Base-by-base conservation (phyloP, 805 yeast species). In the Cyberlindnera xylosilytica region DNA sequence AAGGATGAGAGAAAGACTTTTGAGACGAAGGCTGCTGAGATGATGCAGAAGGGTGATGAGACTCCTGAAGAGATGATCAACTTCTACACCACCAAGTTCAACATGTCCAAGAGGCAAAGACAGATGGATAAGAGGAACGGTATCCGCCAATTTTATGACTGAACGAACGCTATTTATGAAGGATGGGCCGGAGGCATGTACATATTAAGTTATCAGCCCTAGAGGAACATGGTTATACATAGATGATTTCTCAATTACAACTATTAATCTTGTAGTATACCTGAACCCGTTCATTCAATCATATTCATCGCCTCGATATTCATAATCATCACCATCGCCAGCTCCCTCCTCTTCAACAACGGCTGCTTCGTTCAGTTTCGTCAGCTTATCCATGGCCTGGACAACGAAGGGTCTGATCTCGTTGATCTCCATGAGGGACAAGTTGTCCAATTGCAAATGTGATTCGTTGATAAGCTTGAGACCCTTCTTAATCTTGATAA, bases 351-450 rank as follows among this genome's bases (percentile, higher is more conserved):
- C 50, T 10, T 41, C 51, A 1, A 36, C 47, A 6, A 37, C 44
- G 6, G 39, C 56, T 4, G 64, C 59, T 20, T 70, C 76, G 31
- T 73, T 73, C 26, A 88, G 58, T 40, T 71, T 69, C 36, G 87
- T 71, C 46, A 93, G 64, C 51, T 82, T 83, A 45, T 81, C 81
- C 98, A 93, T 91, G 1, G 87, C 83, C 12, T 69, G 67, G n/a
- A 79, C 68, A 26, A 89, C 79, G 56, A 88, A 85, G 2, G 97
- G 95, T 49, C 97, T 67, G 39, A 90, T 66, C 59, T 88, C 97
- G 60, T 89, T 90, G 48, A 93, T 82, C 61, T 91, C 99, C 73
- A 89, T 60, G 30, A 83, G 60, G 2, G 95, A 85, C 40, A 93
- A 61, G 17, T 93, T 88, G 52, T 89, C 91, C 61, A 91, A 68